Evolutionary conservation across 1,139 yeast species (phyloP).

Genomic region (Lizanozyma gosingica): DNA sequence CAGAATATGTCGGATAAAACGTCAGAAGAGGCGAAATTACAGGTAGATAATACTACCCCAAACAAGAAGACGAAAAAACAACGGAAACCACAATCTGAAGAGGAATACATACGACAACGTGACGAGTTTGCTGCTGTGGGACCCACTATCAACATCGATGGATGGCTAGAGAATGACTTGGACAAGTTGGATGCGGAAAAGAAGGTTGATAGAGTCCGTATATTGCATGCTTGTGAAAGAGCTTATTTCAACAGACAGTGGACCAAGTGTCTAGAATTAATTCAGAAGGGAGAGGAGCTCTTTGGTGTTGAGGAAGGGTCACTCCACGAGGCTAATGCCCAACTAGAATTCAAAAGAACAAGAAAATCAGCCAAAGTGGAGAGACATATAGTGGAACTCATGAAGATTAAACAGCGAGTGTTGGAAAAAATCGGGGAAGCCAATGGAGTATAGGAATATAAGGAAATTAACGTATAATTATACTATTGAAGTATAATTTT

Average conservation of each 20-base stretch:
- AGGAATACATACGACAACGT: neutral
- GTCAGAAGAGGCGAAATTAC: no score
- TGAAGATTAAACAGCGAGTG: neutral
- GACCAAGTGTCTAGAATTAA: slow-evolving; percentile 20
- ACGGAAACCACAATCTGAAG: neutral
- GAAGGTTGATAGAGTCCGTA: slow-evolving; percentile 26
- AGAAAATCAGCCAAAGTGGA: neutral
- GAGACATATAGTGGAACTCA: neutral
- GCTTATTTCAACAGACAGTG: slow-evolving; percentile 29
- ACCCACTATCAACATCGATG: slow-evolving; percentile 26
- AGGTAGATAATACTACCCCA: no score
- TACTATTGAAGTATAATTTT: no score
- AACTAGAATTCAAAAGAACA: neutral
- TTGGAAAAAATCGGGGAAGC: neutral
- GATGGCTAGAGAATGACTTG: slow-evolving; percentile 25
- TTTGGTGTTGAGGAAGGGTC: slow-evolving; percentile 16
- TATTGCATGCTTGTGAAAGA: slow-evolving; percentile 34
- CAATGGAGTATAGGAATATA: no score
- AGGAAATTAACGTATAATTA: no score
- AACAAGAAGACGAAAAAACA: neutral
- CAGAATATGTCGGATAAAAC: no score
- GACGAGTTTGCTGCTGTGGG: slow-evolving; percentile 13
- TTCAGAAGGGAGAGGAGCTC: slow-evolving; percentile 19
- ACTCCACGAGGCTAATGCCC: neutral
- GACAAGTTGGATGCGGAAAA: slow-evolving; percentile 14